Conservation (phyloP, 2,329 filamentous ascomycete species). For the Talaromyces sp. region DNA sequence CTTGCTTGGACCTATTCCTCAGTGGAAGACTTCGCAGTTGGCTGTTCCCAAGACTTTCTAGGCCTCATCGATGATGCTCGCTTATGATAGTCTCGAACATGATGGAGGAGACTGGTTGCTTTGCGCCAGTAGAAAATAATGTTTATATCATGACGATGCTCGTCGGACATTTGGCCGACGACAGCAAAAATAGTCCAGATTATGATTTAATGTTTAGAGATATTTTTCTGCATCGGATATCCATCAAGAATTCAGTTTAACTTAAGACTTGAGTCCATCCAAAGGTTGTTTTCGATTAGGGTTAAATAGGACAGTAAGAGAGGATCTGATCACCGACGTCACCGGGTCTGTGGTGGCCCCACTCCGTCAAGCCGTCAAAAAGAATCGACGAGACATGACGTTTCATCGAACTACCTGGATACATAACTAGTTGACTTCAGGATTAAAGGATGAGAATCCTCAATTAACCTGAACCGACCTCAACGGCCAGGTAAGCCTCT, state of each 20-base stretch:
- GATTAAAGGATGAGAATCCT: neutral
- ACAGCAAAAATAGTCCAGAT: neutral
- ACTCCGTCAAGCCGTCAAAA: neutral
- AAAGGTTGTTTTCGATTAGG: neutral
- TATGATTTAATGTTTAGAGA: neutral
- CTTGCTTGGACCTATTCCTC: slow-evolving; percentile 23
- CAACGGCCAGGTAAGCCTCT: neutral
- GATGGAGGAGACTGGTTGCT: too few species aligned
- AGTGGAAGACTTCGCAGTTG: slow-evolving; percentile 20
- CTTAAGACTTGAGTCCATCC: neutral
- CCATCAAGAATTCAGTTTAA: neutral
- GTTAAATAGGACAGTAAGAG: neutral
- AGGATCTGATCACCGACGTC: neutral
- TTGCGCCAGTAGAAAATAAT: neutral
- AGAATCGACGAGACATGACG: neutral
- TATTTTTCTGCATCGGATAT: too few species aligned
- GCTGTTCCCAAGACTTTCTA: slow-evolving; percentile 25
- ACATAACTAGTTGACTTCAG: too few species aligned
- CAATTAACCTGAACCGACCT: neutral
- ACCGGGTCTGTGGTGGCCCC: neutral
- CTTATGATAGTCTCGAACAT: neutral
- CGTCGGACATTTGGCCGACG: neutral
- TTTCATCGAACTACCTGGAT: neutral
- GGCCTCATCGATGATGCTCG: neutral
- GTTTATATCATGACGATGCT: neutral